These are phyloP conservation scores for Rhizopogon roseolus DNA, from an alignment of 768 basidiomycete species.

Conservation along the genomic window DNA sequence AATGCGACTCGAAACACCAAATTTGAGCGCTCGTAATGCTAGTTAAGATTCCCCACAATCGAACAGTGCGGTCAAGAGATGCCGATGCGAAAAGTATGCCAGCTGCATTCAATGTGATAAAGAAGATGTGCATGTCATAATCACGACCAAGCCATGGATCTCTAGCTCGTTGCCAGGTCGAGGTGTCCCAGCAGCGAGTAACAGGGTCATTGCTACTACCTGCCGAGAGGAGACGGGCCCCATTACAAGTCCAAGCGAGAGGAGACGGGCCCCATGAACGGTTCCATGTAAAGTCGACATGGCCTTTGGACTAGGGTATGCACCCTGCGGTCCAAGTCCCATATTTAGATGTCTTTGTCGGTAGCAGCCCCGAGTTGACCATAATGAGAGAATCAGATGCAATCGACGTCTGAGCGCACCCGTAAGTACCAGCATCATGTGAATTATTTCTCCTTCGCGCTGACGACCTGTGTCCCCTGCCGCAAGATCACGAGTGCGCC, in stretches of 20 bases:
- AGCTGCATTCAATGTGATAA: constrained; percentile 19
- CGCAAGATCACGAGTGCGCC: too few relatives aligned
- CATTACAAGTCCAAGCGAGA: background rate
- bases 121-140: constrained; percentile 4
- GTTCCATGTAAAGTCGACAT: background rate
- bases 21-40: constrained; percentile 9
- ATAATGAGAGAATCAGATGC: background rate
- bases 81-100: constrained; percentile 24
- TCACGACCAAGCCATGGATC: background rate
- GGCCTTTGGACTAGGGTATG: background rate
- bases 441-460: too few relatives aligned
- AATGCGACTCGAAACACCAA: too few relatives aligned
- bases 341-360: background rate
- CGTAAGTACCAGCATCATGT: too few relatives aligned
- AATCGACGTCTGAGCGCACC: background rate
- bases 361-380: background rate
- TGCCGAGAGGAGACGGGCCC: background rate
- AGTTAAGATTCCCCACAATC: constrained; percentile 20
- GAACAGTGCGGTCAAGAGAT: constrained; percentile 21
- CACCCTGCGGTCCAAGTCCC: background rate
- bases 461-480: too few relatives aligned
- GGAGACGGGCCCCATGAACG: too few relatives aligned
- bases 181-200: background rate
- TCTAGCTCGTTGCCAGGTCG: background rate
- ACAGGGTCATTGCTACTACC: background rate